phyloP scores from a whole-genome alignment of 1,284 basidiomycete species.

The Psilocybe mexicana region DNA sequence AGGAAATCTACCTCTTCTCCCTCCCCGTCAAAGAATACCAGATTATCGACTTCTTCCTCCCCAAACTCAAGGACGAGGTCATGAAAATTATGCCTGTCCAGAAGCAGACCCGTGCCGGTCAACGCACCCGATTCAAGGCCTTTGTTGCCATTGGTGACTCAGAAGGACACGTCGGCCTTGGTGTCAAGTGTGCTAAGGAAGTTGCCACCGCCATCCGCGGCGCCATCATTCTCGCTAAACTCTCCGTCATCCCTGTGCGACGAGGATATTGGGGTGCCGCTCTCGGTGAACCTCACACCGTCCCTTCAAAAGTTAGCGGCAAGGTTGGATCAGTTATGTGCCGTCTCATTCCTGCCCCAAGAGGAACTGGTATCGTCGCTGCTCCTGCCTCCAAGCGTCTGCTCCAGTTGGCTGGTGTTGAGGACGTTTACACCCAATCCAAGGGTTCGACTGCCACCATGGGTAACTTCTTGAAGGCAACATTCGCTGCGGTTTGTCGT shows the following conservation, averaged over 20 bases:
- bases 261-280: slow-evolving; percentile 99
- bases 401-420: slow-evolving; percentile 95
- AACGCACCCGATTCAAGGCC: slow-evolving; percentile 99
- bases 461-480: slow-evolving; percentile 99
- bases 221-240: slow-evolving; percentile 96
- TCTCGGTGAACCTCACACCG: slow-evolving; percentile 98
- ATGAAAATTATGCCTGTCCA: slow-evolving; percentile 99
- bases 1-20: slow-evolving; percentile 99
- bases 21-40: slow-evolving; percentile 99
- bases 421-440: slow-evolving; percentile 95
- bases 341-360: slow-evolving; percentile 96
- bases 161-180: slow-evolving; percentile 98
- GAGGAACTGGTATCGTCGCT: slow-evolving; percentile 99
- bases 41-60: slow-evolving; percentile 97
- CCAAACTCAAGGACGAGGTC: slow-evolving; percentile 98
- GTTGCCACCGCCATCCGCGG: slow-evolving; percentile 99
- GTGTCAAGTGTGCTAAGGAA: slow-evolving; percentile 99
- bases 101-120: slow-evolving; percentile 99
- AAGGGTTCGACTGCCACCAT: slow-evolving; percentile 99
- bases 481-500: slow-evolving; percentile 84
- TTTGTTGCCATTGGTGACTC: slow-evolving; percentile 99
- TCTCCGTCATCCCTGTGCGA: slow-evolving; percentile 94
- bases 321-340: slow-evolving; percentile 99
- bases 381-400: slow-evolving; percentile 96
- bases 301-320: slow-evolving; percentile 97